These are phyloP conservation scores for Stentor roeselii DNA, from an alignment of 73 alveolate species.

Conservation along the genomic window DNA sequence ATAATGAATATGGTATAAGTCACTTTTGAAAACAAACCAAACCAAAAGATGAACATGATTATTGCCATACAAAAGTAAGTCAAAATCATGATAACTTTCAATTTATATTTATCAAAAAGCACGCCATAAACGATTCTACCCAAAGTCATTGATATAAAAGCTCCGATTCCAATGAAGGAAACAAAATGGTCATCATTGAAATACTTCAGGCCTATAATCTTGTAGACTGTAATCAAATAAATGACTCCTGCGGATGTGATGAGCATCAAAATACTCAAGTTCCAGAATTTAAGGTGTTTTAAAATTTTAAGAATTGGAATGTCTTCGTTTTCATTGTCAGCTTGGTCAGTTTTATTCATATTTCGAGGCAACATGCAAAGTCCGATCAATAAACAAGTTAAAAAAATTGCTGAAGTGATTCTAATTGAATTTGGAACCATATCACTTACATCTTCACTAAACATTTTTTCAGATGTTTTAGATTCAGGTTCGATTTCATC, in stretches of 20 bases:
- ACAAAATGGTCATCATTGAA: background rate
- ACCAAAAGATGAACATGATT: no score
- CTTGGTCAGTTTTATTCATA: no score
- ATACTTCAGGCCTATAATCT: background rate
- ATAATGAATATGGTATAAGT: no score
- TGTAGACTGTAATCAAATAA: no score
- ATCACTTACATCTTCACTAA: background rate
- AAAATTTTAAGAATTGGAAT: background rate
- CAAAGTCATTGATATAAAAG: background rate
- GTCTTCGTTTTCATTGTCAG: background rate
- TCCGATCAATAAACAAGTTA: background rate
- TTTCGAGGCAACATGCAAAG: background rate
- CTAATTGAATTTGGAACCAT: background rate
- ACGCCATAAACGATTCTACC: background rate
- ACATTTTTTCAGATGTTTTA: background rate
- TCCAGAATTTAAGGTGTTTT: background rate
- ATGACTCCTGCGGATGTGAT: background rate
- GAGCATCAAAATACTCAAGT: no score
- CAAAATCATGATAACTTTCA: background rate
- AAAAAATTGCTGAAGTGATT: no score
- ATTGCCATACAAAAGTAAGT: no score
- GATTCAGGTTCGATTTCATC: background rate
- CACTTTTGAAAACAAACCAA: no score
- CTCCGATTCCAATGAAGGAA: background rate
- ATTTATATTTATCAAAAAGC: background rate